Base-by-base conservation (phyloP, 2,329 filamentous ascomycete species). In the Claviceps arundinis region DNA sequence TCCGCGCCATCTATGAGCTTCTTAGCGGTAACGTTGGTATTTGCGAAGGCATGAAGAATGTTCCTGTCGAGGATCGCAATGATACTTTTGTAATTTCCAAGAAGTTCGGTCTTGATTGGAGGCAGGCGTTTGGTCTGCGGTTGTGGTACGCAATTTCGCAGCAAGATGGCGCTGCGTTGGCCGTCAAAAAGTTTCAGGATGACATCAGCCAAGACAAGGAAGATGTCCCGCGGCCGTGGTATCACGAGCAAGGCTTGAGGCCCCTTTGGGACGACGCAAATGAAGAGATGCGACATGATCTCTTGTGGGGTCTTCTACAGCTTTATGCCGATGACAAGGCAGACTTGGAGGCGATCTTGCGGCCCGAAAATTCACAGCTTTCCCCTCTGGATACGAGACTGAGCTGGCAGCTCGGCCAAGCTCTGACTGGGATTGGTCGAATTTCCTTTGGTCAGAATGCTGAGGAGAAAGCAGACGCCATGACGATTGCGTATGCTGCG, bases 1-100 rank as follows among this genome's bases (percentile, higher is more conserved):
- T 95, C 45, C 84, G 93, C 51, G 85, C 90, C 8, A 74, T 98
- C 37, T 98, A 96, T 64, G 89, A 95, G 65, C 76, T 98, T 30
- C 73, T 96, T 11, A 81, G 88, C 34, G 93, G 94, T 40, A 93
- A 96, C 57, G 83, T 88, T n/a, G 84, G 87, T 56, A 79, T 84
- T 30, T 90, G 87, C 54, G 80, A 89, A 58, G 93, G 91, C 11
- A 84, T 85, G 62, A 84, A 81, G 57, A 76, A 74, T 2, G 82
- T 79, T 6, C 80, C 87, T 1, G 70, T 84, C 8, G 93, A 97
- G 66, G 88, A 97, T 67, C 83, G 86, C 45, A 78, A 85, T 41
- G 78, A 83, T 14, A 84, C 84, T 0, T 95, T 98, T 63, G 77
- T 82, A 51, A 87, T 98, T 57, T 87, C 89, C 1, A 78, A 86